Evolutionary conservation across 2,329 filamentous ascomycete genomes (phyloP).

Genomic region (Plectosphaerella sp.): DNA sequence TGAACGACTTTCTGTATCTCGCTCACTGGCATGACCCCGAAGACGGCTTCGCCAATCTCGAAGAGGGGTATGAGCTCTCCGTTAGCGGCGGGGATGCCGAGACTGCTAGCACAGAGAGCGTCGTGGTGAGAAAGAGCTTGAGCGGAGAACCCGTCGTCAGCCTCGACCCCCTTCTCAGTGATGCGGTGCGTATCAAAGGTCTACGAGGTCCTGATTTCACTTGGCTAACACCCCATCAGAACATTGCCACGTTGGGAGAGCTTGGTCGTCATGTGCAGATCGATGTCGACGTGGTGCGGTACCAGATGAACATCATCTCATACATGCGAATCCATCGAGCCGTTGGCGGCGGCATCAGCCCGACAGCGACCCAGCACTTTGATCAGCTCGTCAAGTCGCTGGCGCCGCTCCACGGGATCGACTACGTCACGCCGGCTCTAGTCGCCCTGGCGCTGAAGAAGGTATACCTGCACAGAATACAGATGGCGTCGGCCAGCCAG

Average conservation of each 20-base stretch:
- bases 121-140: constrained; percentile 33
- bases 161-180: constrained; percentile 31
- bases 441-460: constrained; percentile 80
- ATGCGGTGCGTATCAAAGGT: constrained; percentile 30
- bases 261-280: constrained; percentile 56
- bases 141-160: constrained; percentile 8
- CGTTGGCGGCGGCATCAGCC: constrained; percentile 72
- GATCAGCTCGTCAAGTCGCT: constrained; percentile 65
- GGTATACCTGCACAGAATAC: constrained; percentile 80
- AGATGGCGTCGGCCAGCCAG: constrained; percentile 61
- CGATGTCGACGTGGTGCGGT: constrained; percentile 74
- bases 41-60: constrained; percentile 71
- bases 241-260: constrained; percentile 57
- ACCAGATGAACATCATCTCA: constrained; percentile 81
- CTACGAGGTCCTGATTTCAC: too few relatives aligned
- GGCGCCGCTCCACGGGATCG: constrained; percentile 74
- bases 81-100: constrained; percentile 20
- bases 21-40: constrained; percentile 76
- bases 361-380: constrained; percentile 75
- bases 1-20: constrained; percentile 83
- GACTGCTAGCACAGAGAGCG: constrained; percentile 36
- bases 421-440: constrained; percentile 79
- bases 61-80: constrained; percentile 48
- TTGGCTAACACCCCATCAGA: constrained; percentile 25
- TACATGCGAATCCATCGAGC: constrained; percentile 87